Evolutionary conservation across 2,329 filamentous ascomycete species (phyloP), one percentile per base, ranked within the genome.

Genomic region (Cryphonectria naterciae): DNA sequence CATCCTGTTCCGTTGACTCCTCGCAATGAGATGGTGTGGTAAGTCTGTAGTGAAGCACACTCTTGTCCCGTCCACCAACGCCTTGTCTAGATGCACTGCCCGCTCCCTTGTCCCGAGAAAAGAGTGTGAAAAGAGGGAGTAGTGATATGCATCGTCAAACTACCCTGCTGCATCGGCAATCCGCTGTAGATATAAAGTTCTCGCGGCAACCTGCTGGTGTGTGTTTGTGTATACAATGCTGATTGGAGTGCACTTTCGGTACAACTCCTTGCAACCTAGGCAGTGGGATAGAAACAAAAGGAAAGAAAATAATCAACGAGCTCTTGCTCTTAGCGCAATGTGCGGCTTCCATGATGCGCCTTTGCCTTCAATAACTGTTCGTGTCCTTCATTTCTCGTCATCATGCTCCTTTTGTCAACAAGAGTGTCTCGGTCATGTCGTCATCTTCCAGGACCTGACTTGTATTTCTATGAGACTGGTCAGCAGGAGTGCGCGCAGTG

Each of bases 381-480:
- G n/a, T 28, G 25, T 70, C 17, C 25, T 37, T 64, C 56, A 28
- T 68, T 61, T 52, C 62, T 60, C 62, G 19, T 60, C 58, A 61
- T 41, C 19, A 43, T 54, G 37, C 37, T 61, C 65, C 28, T 11
- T 37, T 13, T 35, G 7, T 11, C 37, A 11, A 10, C 22, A 1
- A 63, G 15, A 25, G 11, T n/a, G 25, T 35, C 46, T 43, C 28
- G 13, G 35, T 8, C 58, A 41, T 35, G 5, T 15, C 28, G 61
- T 68, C 32, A 73, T 70, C 70, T 61, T 62, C 68, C 67, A 28
- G 67, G 65, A 25, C 72, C 72, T 25, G 72, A 63, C 68, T 73
- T 73, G 49, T 73, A 73, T 73, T 73, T 73, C 72, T 73, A 25
- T 56, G 35, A 13, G 28, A 54, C 17, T 28, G 35, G 58, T 73